phyloP scores from a whole-genome alignment of 306 rosid species.

The Dalbergia oliveri region DNA sequence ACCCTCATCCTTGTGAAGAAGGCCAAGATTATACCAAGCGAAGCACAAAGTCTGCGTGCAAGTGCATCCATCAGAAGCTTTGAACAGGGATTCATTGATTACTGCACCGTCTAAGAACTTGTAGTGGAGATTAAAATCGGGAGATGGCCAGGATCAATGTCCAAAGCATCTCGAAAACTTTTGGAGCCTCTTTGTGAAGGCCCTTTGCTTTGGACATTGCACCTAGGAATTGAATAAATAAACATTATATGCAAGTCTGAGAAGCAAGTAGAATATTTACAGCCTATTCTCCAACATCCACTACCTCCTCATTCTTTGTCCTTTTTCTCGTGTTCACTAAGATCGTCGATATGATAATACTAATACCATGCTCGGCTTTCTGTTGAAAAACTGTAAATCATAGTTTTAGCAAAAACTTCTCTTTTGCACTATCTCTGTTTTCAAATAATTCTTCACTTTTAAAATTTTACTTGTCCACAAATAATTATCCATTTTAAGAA shows the following conservation, averaged over 20 bases:
- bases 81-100: slow-evolving; percentile 44
- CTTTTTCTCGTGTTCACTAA: too few species aligned
- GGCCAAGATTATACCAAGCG: slow-evolving; percentile 93
- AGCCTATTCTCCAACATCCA: slow-evolving; percentile 19
- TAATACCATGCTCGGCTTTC: not conserved
- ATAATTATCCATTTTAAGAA: too few species aligned
- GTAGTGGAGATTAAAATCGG: slow-evolving; percentile 78
- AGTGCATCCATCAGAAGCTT: slow-evolving; percentile 80
- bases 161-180: slow-evolving; percentile 64
- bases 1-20: slow-evolving; percentile 64
- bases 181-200: slow-evolving; percentile 71
- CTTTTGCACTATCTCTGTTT: not conserved
- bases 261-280: slow-evolving; percentile 2
- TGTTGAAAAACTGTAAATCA: not conserved
- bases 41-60: slow-evolving; percentile 65
- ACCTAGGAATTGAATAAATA: slow-evolving; percentile 56
- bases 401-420: not conserved
- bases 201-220: slow-evolving; percentile 70
- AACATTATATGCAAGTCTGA: not conserved
- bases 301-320: too few species aligned
- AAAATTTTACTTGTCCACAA: too few species aligned
- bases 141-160: slow-evolving; percentile 72
- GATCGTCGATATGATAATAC: not conserved
- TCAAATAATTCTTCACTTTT: too few species aligned
- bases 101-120: slow-evolving; percentile 59